A percentile compares a stretch with the other conserved stretches of the same genome.
Evolutionary conservation across 495 filamentous ascomycete genomes (phyloP).

Genomic region (Aspergillus saccharolyticus): DNA sequence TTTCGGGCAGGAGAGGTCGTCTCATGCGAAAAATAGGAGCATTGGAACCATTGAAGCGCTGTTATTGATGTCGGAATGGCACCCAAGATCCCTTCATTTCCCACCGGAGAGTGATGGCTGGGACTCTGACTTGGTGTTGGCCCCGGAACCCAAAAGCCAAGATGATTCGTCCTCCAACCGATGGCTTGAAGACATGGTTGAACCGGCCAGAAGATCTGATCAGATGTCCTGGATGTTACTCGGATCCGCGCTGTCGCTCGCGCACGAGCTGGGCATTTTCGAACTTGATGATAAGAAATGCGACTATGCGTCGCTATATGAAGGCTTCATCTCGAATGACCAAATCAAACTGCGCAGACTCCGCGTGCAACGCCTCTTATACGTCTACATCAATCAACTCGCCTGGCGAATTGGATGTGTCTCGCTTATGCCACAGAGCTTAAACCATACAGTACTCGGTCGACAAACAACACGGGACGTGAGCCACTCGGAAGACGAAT

Average conservation of each 20-base stretch:
- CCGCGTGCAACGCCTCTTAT: constrained; percentile 44
- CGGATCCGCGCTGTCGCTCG: constrained; percentile 46
- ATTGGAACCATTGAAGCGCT: constrained; percentile 51
- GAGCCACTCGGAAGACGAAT: constrained; percentile 31
- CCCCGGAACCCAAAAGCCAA: constrained; percentile 17
- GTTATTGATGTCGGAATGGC: constrained; percentile 52
- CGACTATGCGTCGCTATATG: constrained; percentile 14
- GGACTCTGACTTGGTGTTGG: constrained; percentile 38
- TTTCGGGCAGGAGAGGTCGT: constrained; percentile 47
- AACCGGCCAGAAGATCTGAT: constrained; percentile 48
- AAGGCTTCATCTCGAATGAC: constrained; percentile 29
- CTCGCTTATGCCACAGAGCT: constrained; percentile 48
- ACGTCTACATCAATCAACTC: constrained; percentile 51
- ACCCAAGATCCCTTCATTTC: constrained; percentile 50
- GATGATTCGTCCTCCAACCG: constrained; percentile 27
- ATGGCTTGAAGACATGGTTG: constrained; percentile 46
- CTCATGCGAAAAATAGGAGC: constrained; percentile 39
- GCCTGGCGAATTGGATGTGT: constrained; percentile 50
- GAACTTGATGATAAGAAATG: constrained; percentile 35
- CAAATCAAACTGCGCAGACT: constrained; percentile 39
- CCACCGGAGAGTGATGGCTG: constrained; percentile 48
- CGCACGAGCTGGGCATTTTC: constrained; percentile 48
- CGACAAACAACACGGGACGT: constrained; percentile 28
- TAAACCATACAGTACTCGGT: constrained; percentile 38
- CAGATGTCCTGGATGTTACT: constrained; percentile 56